A percentile compares a stretch with the other conserved stretches of the same genome.
Evolutionary conservation across 2,329 filamentous ascomycete genomes (phyloP).

Genomic region (Amesomyces nigricolor): DNA sequence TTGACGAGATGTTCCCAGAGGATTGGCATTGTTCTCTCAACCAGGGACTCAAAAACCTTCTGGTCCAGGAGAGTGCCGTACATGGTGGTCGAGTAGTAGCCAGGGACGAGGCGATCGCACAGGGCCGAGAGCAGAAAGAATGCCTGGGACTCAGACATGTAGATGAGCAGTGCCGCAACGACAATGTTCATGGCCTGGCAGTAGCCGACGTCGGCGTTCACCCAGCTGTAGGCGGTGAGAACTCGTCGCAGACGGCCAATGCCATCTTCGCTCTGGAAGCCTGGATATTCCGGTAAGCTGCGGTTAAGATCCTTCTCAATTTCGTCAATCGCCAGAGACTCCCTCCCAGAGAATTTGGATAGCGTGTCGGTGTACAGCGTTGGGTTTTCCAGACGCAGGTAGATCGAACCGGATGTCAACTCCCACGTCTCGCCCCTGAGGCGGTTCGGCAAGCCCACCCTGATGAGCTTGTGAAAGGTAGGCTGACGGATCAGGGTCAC

Average conservation of each 20-base stretch:
- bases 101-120: slow-evolving; percentile 87
- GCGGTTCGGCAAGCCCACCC: slow-evolving; percentile 89
- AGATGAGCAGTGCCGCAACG: slow-evolving; percentile 94
- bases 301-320: slow-evolving; percentile 98
- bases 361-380: slow-evolving; percentile 80
- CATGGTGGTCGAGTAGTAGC: slow-evolving; percentile 99
- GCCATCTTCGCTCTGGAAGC: slow-evolving; percentile 93
- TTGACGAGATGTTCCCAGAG: slow-evolving; percentile 98
- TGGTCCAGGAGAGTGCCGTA: slow-evolving; percentile 96
- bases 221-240: slow-evolving; percentile 96
- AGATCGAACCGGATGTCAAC: slow-evolving; percentile 84
- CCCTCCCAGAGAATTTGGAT: slow-evolving; percentile 72
- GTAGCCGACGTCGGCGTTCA: slow-evolving; percentile 90
- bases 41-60: slow-evolving; percentile 92
- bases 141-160: slow-evolving; percentile 93
- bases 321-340: slow-evolving; percentile 94
- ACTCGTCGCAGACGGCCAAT: slow-evolving; percentile 86
- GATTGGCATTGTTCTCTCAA: slow-evolving; percentile 98
- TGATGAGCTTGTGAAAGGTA: slow-evolving; percentile 95
- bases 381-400: slow-evolving; percentile 79
- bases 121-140: slow-evolving; percentile 90
- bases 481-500: slow-evolving; percentile 88
- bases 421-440: slow-evolving; percentile 95
- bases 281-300: slow-evolving; percentile 92
- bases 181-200: slow-evolving; percentile 99